These are phyloP conservation scores for Delitschia confertaspora DNA, from an alignment of 495 filamentous ascomycete genomes.

Conservation along the genomic window DNA sequence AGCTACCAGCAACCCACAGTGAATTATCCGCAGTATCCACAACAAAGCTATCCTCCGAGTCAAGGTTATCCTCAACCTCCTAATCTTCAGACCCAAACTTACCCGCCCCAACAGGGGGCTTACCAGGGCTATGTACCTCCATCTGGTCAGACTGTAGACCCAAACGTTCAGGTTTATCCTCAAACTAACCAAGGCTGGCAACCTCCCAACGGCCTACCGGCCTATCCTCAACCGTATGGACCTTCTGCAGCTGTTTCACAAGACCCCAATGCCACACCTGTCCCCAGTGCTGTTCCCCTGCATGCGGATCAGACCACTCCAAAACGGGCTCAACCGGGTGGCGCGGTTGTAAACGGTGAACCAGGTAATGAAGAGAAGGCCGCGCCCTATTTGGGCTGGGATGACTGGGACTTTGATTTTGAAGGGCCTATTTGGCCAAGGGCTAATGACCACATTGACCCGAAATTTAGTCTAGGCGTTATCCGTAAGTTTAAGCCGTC, in stretches of 20 bases:
- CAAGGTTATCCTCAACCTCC: conserved; percentile 8
- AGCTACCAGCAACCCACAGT: conserved; percentile 12
- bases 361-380: conserved; percentile 13
- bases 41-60: conserved; percentile 13
- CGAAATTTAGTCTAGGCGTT: conserved; percentile 32
- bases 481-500: conserved; percentile 18
- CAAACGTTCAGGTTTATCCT: conserved; percentile 6
- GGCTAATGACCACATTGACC: conserved; percentile 32
- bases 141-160: conserved; percentile 10
- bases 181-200: conserved; percentile 20
- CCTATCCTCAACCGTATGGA: conserved; percentile 3
- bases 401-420: conserved; percentile 32
- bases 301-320: conserved; percentile 3
- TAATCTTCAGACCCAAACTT: conserved; percentile 12
- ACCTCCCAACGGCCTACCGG: not conserved
- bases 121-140: conserved; percentile 22
- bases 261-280: conserved; percentile 18
- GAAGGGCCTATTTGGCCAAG: conserved; percentile 32
- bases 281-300: conserved; percentile 12
- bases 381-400: conserved; percentile 13
- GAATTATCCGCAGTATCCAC: conserved; percentile 14
- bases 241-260: not conserved
- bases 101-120: conserved; percentile 9
- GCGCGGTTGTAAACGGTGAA: conserved; percentile 4
- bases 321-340: not conserved